Evolutionary conservation across 2,329 filamentous ascomycete genomes (phyloP).

Genomic region (Orbilia blumenaviensis): DNA sequence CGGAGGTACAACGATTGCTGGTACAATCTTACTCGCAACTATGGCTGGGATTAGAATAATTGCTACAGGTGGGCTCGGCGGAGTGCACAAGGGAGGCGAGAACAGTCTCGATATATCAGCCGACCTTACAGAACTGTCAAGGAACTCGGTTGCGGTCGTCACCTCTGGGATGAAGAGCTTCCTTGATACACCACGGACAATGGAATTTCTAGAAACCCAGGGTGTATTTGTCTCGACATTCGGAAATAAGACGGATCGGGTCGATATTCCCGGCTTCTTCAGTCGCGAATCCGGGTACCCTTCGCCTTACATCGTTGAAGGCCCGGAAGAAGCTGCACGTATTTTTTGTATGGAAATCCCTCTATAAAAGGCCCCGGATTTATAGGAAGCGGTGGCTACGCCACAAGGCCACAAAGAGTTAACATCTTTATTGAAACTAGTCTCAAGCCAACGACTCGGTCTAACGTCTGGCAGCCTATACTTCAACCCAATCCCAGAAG

Average conservation of each 20-base stretch:
- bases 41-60: conserved; percentile 90
- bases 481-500: conserved; percentile 83
- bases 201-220: conserved; percentile 78
- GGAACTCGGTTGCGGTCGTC: conserved; percentile 86
- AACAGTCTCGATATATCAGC: conserved; percentile 91
- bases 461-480: conserved; percentile 84
- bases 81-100: conserved; percentile 89
- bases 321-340: conserved; percentile 84
- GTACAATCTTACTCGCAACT: conserved; percentile 88
- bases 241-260: conserved; percentile 70
- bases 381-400: not conserved
- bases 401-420: not conserved
- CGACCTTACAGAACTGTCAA: conserved; percentile 90
- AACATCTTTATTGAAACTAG: not conserved
- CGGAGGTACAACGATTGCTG: conserved; percentile 91
- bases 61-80: conserved; percentile 91
- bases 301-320: conserved; percentile 78
- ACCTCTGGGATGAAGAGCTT: conserved; percentile 96
- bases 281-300: conserved; percentile 82
- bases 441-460: conserved; percentile 72
- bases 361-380: conserved; percentile 10
- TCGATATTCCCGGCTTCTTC: conserved; percentile 95
- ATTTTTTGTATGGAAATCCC: conserved; percentile 71
- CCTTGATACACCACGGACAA: conserved; percentile 85
- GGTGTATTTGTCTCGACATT: conserved; percentile 85